Percentiles rank a stretch among this genome's conserved stretches.
Evolutionary conservation across 148 eudicot genomes (phyloP).

Genomic region (Pharnaceum exiguum): DNA sequence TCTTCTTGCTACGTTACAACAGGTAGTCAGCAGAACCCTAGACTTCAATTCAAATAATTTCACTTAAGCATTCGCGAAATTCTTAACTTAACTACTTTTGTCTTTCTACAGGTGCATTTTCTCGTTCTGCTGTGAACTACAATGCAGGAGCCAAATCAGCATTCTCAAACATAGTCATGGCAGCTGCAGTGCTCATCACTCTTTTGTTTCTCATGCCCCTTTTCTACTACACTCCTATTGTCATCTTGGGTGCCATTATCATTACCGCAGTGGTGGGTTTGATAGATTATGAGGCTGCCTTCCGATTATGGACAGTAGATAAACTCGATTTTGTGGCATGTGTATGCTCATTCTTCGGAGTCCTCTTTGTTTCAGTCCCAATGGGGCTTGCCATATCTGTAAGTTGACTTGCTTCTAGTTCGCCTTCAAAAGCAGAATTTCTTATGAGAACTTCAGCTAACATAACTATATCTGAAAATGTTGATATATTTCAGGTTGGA

Average conservation of each 20-base stretch:
- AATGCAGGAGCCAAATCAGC: slow-evolving; percentile 88
- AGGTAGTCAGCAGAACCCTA: slow-evolving; percentile 28
- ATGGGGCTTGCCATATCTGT: slow-evolving; percentile 85
- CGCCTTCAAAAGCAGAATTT: neutral
- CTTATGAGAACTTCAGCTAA: neutral
- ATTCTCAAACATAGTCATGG: slow-evolving; percentile 83
- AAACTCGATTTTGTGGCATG: slow-evolving; percentile 83
- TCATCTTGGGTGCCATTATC: slow-evolving; percentile 83
- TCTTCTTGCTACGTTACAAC: slow-evolving; percentile 92
- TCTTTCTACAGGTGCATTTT: slow-evolving; percentile 68
- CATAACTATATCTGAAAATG: neutral
- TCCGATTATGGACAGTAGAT: slow-evolving; percentile 74
- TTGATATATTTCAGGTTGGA: slow-evolving; percentile 54
- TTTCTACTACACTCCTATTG: slow-evolving; percentile 72
- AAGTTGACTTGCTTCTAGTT: slow-evolving; percentile 23
- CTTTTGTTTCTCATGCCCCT: slow-evolving; percentile 82
- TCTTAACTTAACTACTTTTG: neutral
- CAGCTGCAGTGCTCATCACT: slow-evolving; percentile 73
- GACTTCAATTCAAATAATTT: neutral
- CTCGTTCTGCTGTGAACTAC: slow-evolving; percentile 90
- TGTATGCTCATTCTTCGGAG: slow-evolving; percentile 77
- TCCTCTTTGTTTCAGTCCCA: slow-evolving; percentile 85
- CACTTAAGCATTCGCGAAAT: neutral
- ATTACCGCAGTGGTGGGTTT: slow-evolving; percentile 84
- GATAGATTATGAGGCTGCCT: slow-evolving; percentile 69